These are phyloP conservation scores for Hericium rajendrae DNA, from an alignment of 768 basidiomycete genomes.

Conservation along the genomic window DNA sequence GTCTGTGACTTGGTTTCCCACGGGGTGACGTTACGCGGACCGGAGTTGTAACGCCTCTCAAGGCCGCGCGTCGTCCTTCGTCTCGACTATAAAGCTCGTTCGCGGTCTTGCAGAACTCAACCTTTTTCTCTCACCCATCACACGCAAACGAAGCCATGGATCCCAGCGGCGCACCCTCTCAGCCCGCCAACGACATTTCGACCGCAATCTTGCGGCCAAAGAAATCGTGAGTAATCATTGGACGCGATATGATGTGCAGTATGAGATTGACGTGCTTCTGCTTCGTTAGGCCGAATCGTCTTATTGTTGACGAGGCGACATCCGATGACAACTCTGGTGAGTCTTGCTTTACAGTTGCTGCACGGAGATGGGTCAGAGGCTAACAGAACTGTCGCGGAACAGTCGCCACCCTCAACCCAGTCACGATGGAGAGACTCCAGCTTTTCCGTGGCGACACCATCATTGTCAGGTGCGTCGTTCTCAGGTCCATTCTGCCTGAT, in stretches of 20 bases:
- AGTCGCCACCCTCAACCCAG: conserved; percentile 94
- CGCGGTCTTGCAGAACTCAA: not conserved
- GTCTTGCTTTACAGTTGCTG: conserved; percentile 11
- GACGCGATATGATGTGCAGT: not conserved
- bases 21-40: not conserved
- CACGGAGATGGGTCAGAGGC: not conserved
- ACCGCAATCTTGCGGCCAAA: conserved; percentile 95
- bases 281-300: conserved; percentile 76
- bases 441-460: conserved; percentile 97
- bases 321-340: conserved; percentile 93
- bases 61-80: not conserved
- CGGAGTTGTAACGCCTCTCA: not conserved
- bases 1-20: not conserved
- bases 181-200: conserved; percentile 83
- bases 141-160: conserved; percentile 37
- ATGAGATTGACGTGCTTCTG: conserved; percentile 13
- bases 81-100: not conserved
- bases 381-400: not conserved
- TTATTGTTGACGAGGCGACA: conserved; percentile 91
- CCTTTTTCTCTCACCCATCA: not conserved
- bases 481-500: not conserved
- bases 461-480: conserved; percentile 65
- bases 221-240: conserved; percentile 69
- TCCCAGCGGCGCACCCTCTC: conserved; percentile 75
- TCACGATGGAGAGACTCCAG: conserved; percentile 89